Conservation (phyloP, 2,329 filamentous ascomycete genomes). For the Talaromyces marneffei region DNA sequence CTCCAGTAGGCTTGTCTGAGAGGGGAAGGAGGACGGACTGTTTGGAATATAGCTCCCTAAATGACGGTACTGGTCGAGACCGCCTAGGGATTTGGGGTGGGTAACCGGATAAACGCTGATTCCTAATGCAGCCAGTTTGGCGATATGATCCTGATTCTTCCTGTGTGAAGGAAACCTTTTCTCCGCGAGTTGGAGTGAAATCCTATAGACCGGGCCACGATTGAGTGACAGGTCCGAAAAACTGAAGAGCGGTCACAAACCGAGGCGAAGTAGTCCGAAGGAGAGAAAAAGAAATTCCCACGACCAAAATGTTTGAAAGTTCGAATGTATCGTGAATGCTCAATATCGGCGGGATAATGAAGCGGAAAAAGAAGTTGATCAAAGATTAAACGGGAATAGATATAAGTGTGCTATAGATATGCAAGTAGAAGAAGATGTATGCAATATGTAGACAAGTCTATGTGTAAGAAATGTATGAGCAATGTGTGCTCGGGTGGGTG, state of each 20-base stretch:
- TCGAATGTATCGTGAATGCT: neutral
- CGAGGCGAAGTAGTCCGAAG: neutral
- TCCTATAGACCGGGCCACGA: neutral
- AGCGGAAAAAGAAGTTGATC: neutral
- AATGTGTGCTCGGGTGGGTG: neutral
- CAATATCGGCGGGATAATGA: neutral
- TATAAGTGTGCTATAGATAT: neutral
- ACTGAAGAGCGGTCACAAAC: neutral
- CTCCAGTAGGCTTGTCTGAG: conserved; percentile 31
- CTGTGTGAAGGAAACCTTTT: neutral
- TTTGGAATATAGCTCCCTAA: conserved; percentile 23
- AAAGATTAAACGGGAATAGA: neutral
- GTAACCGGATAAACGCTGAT: conserved; percentile 32
- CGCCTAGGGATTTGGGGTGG: conserved; percentile 28
- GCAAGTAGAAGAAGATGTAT: neutral
- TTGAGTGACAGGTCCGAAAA: conserved; percentile 3
- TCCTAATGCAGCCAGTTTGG: conserved; percentile 39
- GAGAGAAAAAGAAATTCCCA: neutral
- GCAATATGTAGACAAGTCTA: neutral
- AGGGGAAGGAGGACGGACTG: conserved; percentile 30
- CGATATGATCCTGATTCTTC: neutral
- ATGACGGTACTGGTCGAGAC: conserved; percentile 27
- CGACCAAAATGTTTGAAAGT: neutral
- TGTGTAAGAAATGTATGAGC: neutral
- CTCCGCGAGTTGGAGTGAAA: neutral